Evolutionary conservation across 2,329 filamentous ascomycete genomes (phyloP).

Genomic region (Alternaria solani): DNA sequence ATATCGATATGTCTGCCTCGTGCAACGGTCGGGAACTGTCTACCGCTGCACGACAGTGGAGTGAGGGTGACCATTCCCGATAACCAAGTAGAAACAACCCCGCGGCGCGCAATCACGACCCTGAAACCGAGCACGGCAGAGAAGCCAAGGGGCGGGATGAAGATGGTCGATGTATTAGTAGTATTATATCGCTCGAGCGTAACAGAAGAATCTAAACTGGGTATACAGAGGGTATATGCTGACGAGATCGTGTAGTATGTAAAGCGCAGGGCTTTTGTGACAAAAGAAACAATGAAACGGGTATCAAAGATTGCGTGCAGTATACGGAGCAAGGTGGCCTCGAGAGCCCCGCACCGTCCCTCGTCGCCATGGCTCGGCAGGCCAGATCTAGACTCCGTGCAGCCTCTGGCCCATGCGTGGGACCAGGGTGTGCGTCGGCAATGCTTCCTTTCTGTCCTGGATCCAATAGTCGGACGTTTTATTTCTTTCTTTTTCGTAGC

Average conservation of each 20-base stretch:
- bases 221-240: constrained; percentile 15
- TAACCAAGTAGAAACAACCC: constrained; percentile 1
- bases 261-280: constrained; percentile 7
- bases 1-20: constrained; percentile 8
- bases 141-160: not conserved
- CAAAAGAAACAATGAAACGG: constrained; percentile 15
- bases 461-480: not conserved
- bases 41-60: constrained; percentile 13
- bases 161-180: constrained; percentile 11
- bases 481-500: constrained; percentile 5
- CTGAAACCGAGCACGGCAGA: not conserved
- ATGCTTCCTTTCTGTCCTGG: not conserved
- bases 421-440: not conserved
- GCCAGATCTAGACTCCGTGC: constrained; percentile 8
- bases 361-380: constrained; percentile 7
- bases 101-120: constrained; percentile 4
- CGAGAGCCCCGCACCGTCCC: constrained; percentile 20
- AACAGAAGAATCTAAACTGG: constrained; percentile 6
- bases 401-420: constrained; percentile 14
- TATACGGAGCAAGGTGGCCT: constrained; percentile 1
- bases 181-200: constrained; percentile 1
- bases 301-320: constrained; percentile 14
- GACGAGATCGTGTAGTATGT: not conserved
- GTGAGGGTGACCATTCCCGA: constrained; percentile 23
- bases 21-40: constrained; percentile 17